Conservation (phyloP, 192 early-diverging fungal species). For the Coemansia sp. region DNA sequence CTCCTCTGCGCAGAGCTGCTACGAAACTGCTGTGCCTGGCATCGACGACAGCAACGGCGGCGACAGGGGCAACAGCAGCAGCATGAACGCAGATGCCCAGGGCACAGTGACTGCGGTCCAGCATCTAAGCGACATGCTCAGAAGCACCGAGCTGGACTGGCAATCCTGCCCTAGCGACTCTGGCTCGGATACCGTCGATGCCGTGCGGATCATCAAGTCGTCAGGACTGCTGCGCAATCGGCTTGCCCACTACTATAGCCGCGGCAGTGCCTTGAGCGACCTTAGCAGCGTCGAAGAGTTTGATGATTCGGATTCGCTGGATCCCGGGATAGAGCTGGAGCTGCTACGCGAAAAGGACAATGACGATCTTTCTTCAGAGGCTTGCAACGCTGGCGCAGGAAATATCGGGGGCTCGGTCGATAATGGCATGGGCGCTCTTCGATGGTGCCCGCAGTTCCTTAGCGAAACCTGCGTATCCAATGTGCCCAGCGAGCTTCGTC, state of each 20-base stretch:
- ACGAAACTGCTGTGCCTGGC: not conserved
- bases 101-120: not conserved
- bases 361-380: not conserved
- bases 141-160: slow-evolving; percentile 2
- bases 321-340: not conserved
- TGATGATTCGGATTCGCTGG: not conserved
- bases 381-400: not conserved
- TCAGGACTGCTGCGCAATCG: slow-evolving; percentile 3
- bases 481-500: not conserved
- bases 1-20: not conserved
- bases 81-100: not conserved
- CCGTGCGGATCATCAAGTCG: not conserved
- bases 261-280: not conserved
- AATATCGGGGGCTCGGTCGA: not conserved
- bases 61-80: not conserved
- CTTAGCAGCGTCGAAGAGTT: slow-evolving; percentile 2
- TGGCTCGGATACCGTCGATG: slow-evolving; percentile 7
- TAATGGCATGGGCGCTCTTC: not conserved
- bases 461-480: not conserved
- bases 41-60: not conserved
- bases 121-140: not conserved
- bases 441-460: slow-evolving; percentile 1
- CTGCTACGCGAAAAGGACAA: not conserved
- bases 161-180: slow-evolving; percentile 5
- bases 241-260: not conserved